phyloP scores from a whole-genome alignment of 208 protist species.

The Crithidia sp. region DNA sequence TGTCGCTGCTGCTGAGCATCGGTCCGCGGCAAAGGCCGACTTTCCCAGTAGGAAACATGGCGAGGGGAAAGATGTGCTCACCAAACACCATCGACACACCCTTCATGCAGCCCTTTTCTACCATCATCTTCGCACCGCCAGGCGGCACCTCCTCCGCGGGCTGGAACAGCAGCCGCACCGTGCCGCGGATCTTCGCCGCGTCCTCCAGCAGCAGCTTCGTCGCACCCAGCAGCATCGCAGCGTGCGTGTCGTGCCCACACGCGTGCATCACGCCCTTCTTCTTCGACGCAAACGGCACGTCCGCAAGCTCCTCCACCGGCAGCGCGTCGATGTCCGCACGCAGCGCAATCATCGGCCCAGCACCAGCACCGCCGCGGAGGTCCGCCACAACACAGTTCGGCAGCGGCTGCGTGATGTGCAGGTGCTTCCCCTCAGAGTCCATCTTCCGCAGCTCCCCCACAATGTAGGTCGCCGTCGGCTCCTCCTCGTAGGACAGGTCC shows the following conservation, averaged over 20 bases:
- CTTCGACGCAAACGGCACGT: conserved; percentile 61
- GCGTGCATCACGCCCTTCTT: conserved; percentile 66
- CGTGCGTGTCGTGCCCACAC: conserved; percentile 71
- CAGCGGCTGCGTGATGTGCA: conserved; percentile 42
- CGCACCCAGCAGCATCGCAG: conserved; percentile 65
- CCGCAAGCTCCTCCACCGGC: conserved; percentile 58
- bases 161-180: conserved; percentile 81
- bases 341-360: conserved; percentile 49
- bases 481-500: conserved; percentile 50
- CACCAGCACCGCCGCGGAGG: conserved; percentile 45
- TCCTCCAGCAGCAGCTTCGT: conserved; percentile 55
- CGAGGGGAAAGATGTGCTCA: conserved; percentile 31
- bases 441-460: conserved; percentile 44
- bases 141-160: conserved; percentile 67
- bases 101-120: conserved; percentile 51
- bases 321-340: conserved; percentile 73
- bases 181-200: conserved; percentile 50
- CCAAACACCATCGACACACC: conserved; percentile 70
- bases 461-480: conserved; percentile 62
- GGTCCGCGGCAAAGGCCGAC: conserved; percentile 30
- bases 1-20: conserved; percentile 32
- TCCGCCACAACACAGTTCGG: conserved; percentile 48
- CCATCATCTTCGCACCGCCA: conserved; percentile 57
- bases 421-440: conserved; percentile 29
- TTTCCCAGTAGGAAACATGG: conserved; percentile 14